Conservation (phyloP, 768 basidiomycete species). For the Terana coerulea region DNA sequence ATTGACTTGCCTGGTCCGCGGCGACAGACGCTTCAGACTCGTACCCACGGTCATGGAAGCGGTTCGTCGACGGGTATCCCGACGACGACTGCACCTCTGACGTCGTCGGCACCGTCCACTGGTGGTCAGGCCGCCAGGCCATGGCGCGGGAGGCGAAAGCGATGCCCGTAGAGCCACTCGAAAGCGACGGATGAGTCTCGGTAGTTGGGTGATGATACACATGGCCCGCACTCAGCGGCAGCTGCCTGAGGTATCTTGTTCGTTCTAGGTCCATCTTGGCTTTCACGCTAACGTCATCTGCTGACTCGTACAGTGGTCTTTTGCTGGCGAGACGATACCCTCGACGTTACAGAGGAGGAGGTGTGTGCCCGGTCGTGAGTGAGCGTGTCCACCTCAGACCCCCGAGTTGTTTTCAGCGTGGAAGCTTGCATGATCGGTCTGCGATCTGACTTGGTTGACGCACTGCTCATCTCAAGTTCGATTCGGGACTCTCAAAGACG, state of each 20-base stretch:
- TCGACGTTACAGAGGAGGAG: neutral
- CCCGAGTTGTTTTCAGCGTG: neutral
- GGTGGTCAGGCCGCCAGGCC: no score
- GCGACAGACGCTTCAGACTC: neutral
- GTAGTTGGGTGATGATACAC: no score
- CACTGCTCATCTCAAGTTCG: no score
- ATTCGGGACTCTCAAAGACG: no score
- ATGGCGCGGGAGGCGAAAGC: neutral
- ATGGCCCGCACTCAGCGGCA: no score
- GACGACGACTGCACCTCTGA: neutral
- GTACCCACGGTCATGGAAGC: conserved; percentile 1
- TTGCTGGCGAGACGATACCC: neutral
- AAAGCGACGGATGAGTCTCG: neutral
- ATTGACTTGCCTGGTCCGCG: neutral
- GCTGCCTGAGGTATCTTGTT: no score
- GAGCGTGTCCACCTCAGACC: no score
- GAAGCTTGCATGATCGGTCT: neutral
- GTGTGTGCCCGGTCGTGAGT: no score
- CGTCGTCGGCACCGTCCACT: no score
- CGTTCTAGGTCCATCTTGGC: neutral
- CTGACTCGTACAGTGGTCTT: neutral
- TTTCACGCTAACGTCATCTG: neutral
- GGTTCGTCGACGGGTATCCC: neutral
- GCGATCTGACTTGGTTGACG: neutral
- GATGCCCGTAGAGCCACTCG: neutral